phyloP scores from a whole-genome alignment of 257 asterid species.

The Salvia miltiorrhiza region DNA sequence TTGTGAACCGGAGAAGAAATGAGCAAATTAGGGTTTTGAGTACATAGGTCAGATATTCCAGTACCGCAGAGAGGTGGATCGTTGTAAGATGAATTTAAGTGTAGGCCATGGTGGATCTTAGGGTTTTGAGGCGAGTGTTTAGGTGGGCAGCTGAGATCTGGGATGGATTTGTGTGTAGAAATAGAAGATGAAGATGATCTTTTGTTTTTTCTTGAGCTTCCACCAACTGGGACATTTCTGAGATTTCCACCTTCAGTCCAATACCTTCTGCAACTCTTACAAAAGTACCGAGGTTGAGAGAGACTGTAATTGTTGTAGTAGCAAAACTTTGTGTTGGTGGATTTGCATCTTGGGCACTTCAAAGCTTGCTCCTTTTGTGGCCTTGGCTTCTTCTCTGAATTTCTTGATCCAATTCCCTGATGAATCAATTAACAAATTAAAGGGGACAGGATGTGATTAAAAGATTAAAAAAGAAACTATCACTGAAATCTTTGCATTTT shows the following conservation, averaged over 20 bases:
- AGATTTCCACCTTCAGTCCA: slow-evolving; percentile 86
- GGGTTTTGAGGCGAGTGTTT: slow-evolving; percentile 41
- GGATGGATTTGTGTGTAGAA: slow-evolving; percentile 22
- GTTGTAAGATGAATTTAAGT: slow-evolving; percentile 34
- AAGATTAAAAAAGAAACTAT: not conserved
- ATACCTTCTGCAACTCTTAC: slow-evolving; percentile 81
- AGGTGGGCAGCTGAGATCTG: slow-evolving; percentile 34
- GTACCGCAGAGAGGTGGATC: slow-evolving; percentile 22
- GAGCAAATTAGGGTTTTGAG: slow-evolving; percentile 28
- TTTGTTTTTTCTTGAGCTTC: slow-evolving; percentile 73
- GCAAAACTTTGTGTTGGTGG: slow-evolving; percentile 77
- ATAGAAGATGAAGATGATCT: slow-evolving; percentile 23
- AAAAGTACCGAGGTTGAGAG: slow-evolving; percentile 76
- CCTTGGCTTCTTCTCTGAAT: slow-evolving; percentile 51
- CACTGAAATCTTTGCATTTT: slow-evolving; percentile 17
- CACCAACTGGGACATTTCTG: slow-evolving; percentile 84
- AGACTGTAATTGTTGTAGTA: slow-evolving; percentile 78
- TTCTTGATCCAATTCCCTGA: slow-evolving; percentile 42
- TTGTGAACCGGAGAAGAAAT: slow-evolving; percentile 26
- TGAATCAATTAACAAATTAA: too few species aligned
- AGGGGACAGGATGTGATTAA: not conserved
- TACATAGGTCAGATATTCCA: slow-evolving; percentile 20
- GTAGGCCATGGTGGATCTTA: slow-evolving; percentile 36
- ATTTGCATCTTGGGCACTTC: slow-evolving; percentile 80
- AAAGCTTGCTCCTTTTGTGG: slow-evolving; percentile 50